These are phyloP conservation scores for Ganoderma lingzhi DNA, from an alignment of 1,284 basidiomycete genomes.

Conservation along the genomic window DNA sequence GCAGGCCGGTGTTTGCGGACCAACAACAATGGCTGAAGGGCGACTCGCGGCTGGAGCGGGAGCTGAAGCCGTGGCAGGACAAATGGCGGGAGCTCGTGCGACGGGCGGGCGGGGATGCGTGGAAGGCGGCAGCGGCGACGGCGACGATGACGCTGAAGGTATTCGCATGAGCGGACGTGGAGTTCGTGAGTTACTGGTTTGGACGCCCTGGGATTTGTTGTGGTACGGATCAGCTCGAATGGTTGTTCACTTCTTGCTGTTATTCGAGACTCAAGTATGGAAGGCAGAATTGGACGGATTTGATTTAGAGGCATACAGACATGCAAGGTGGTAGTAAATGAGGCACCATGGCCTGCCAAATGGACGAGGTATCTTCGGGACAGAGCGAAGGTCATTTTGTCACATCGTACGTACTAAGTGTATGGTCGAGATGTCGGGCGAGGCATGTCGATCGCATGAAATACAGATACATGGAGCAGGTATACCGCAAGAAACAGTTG, in stretches of 20 bases:
- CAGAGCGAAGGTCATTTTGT: neutral
- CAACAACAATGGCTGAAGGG: constrained; percentile 39
- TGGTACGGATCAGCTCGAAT: neutral
- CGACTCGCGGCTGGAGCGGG: constrained; percentile 35
- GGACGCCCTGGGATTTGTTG: neutral
- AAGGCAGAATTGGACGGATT: neutral
- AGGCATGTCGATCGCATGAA: neutral
- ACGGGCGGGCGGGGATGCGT: constrained; percentile 29
- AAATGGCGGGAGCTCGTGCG: constrained; percentile 28
- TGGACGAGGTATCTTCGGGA: too few relatives aligned
- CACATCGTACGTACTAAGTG: neutral
- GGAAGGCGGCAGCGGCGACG: constrained; percentile 23
- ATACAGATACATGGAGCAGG: constrained; percentile 1
- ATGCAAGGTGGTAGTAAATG: neutral
- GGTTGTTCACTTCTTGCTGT: too few relatives aligned
- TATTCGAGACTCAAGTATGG: neutral
- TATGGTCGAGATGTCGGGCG: neutral
- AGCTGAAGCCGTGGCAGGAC: constrained; percentile 33
- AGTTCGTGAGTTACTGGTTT: neutral
- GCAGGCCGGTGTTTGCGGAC: constrained; percentile 37
- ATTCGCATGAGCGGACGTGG: neutral
- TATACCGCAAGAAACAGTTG: neutral
- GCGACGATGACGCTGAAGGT: neutral
- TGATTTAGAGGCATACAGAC: neutral
- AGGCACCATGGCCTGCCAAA: neutral